Evolutionary conservation across 2,329 filamentous ascomycete species (phyloP).

Genomic region (Dactylellina haptotyla): DNA sequence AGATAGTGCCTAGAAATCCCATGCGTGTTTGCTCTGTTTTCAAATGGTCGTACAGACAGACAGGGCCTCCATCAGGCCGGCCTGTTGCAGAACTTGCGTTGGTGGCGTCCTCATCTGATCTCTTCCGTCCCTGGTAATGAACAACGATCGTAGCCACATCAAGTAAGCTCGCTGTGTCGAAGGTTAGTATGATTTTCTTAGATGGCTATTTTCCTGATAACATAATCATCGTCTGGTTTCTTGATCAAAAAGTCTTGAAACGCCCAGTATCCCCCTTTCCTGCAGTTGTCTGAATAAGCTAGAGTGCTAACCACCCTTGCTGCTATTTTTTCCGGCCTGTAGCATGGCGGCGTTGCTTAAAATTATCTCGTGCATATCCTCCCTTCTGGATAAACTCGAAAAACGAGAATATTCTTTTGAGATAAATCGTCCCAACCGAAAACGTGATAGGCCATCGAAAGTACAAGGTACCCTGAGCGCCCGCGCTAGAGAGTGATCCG

Average conservation of each 20-base stretch:
- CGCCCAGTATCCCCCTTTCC: background rate
- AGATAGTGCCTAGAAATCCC: background rate
- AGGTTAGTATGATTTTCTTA: too few species aligned
- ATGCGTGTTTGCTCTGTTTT: background rate
- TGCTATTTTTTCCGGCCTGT: background rate
- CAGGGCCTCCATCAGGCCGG: background rate
- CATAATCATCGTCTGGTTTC: background rate
- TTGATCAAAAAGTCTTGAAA: background rate
- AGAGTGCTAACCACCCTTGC: too few species aligned
- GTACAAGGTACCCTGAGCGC: background rate
- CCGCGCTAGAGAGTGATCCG: too few species aligned
- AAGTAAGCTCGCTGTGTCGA: background rate
- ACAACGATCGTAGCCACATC: conserved; percentile 31
- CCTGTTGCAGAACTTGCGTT: conserved; percentile 18
- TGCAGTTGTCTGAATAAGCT: background rate
- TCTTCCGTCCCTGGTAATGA: conserved; percentile 18
- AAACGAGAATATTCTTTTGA: background rate
- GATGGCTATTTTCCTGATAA: background rate
- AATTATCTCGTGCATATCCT: background rate
- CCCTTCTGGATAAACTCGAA: background rate
- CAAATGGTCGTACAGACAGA: background rate
- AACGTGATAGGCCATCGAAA: too few species aligned
- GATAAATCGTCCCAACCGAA: too few species aligned
- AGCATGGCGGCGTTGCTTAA: background rate
- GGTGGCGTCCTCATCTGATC: conserved; percentile 39